phyloP scores from a whole-genome alignment of 1,284 basidiomycete species.

The Sporisorium exsertum region DNA sequence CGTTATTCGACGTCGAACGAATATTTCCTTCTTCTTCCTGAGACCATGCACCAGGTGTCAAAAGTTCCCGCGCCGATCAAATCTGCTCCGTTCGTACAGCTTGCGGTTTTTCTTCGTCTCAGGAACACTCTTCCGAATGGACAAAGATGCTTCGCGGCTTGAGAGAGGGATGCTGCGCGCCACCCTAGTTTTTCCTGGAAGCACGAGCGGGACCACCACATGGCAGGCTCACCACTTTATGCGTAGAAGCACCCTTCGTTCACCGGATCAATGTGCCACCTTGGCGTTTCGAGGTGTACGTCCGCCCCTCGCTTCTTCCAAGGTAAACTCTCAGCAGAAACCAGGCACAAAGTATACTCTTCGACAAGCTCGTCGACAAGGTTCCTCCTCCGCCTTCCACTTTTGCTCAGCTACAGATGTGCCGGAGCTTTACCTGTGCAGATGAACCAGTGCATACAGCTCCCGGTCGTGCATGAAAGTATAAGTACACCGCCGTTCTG shows the following conservation, averaged over 20 bases:
- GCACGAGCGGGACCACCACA: neutral
- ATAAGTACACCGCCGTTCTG: slow-evolving; percentile 32
- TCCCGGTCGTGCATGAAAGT: slow-evolving; percentile 3
- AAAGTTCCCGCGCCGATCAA: neutral
- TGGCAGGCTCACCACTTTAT: slow-evolving; percentile 2
- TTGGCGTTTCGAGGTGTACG: neutral
- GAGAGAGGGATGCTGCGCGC: neutral
- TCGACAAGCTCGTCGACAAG: neutral
- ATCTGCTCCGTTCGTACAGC: neutral
- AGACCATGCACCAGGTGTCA: neutral
- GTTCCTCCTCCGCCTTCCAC: neutral
- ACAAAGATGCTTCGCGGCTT: neutral
- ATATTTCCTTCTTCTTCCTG: neutral
- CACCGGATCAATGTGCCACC: slow-evolving; percentile 1
- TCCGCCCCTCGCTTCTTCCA: neutral
- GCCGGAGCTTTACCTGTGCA: neutral
- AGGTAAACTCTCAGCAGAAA: neutral
- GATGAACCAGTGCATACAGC: neutral
- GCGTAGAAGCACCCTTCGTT: slow-evolving; percentile 5
- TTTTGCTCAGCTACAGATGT: neutral
- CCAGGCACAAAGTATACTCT: neutral
- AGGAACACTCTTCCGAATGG: neutral
- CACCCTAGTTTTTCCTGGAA: slow-evolving; percentile 11
- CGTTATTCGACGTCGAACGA: neutral
- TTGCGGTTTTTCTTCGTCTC: neutral